A percentile compares a stretch with the other conserved stretches of the same genome.
phyloP scores from a whole-genome alignment of 169 alveolate genomes.

The Babesia ovis region DNA sequence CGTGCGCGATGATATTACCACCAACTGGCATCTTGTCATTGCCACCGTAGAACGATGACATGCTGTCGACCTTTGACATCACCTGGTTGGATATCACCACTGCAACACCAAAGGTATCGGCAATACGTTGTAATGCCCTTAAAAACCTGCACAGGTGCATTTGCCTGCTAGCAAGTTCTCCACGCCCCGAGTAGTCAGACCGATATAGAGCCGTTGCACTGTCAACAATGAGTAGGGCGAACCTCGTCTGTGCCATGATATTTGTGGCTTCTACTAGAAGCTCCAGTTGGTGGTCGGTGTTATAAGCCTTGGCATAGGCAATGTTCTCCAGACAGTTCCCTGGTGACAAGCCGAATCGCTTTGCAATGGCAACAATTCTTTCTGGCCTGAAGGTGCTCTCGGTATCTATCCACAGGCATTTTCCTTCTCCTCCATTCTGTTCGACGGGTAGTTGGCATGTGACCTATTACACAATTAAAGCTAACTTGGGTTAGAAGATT shows the following conservation, averaged over 20 bases:
- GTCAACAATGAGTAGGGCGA: conserved; percentile 96
- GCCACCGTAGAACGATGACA: conserved; percentile 81
- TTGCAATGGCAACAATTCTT: conserved; percentile 95
- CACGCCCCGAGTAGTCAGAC: conserved; percentile 97
- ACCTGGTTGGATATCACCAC: conserved; percentile 96
- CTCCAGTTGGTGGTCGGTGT: conserved; percentile 94
- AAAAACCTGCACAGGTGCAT: conserved; percentile 94
- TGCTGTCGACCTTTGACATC: conserved; percentile 90
- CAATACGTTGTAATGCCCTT: conserved; percentile 93
- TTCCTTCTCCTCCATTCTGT: conserved; percentile 97
- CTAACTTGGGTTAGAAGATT: neutral
- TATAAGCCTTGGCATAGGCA: conserved; percentile 96
- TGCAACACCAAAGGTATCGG: conserved; percentile 94
- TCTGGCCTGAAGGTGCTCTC: conserved; percentile 99
- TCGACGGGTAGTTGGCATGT: conserved; percentile 94
- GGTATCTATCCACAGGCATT: conserved; percentile 99
- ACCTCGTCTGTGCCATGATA: conserved; percentile 95
- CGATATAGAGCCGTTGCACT: conserved; percentile 95
- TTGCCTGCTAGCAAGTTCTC: conserved; percentile 98
- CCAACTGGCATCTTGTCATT: conserved; percentile 92
- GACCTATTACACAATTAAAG: conserved; percentile 52
- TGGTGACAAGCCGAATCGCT: conserved; percentile 94
- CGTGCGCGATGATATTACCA: conserved; percentile 99
- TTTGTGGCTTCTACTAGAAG: conserved; percentile 94
- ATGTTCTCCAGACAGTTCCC: conserved; percentile 96